Conservation (phyloP, 2,329 filamentous ascomycete species). For the Raffaelea ambrosiae region DNA sequence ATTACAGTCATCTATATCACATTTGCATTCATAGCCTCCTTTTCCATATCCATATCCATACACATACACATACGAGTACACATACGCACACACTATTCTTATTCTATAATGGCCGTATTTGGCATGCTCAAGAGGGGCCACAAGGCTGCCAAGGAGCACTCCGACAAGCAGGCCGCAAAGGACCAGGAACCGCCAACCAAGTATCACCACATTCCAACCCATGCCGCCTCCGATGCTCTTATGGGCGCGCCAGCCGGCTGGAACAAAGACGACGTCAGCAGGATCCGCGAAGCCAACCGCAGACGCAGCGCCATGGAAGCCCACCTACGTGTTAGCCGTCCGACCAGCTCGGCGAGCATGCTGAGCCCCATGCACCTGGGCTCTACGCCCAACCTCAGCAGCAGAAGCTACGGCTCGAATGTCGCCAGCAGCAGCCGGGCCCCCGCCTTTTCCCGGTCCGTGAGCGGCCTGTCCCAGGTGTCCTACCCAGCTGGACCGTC, state of each 20-base stretch:
- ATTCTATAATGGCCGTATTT: constrained; percentile 45
- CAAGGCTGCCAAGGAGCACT: constrained; percentile 47
- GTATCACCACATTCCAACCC: constrained; percentile 54
- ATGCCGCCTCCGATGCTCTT: constrained; percentile 51
- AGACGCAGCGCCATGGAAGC: constrained; percentile 35
- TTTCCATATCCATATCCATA: no score
- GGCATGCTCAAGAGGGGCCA: constrained; percentile 42
- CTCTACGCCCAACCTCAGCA: neutral
- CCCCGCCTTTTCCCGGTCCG: neutral
- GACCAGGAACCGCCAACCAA: constrained; percentile 28
- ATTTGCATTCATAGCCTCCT: no score
- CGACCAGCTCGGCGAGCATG: neutral
- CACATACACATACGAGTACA: no score
- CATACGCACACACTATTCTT: neutral
- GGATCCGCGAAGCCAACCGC: constrained; percentile 42
- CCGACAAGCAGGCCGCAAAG: constrained; percentile 37
- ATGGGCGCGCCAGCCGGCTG: constrained; percentile 43
- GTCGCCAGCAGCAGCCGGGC: neutral
- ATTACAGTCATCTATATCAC: no score
- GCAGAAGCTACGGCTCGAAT: neutral
- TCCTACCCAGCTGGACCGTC: constrained; percentile 7
- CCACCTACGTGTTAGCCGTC: neutral
- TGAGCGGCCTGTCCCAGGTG: constrained; percentile 9
- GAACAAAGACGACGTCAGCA: constrained; percentile 35
- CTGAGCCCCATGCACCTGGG: constrained; percentile 7